Evolutionary conservation across 2,329 filamentous ascomycete species (phyloP).

Genomic region (Lasiodiplodia sp.): DNA sequence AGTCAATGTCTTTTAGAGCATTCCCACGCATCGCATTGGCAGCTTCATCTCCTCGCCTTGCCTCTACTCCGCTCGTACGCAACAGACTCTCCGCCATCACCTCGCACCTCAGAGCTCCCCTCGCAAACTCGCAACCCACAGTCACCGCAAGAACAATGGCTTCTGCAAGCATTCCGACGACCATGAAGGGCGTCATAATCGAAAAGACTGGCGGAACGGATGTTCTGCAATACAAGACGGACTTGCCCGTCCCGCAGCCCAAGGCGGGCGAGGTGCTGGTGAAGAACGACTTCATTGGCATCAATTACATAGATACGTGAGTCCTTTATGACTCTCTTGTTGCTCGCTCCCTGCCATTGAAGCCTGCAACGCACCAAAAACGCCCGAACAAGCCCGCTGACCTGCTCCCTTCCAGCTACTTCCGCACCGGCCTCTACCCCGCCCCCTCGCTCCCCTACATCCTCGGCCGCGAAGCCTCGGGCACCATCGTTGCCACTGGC

Average conservation of each 20-base stretch:
- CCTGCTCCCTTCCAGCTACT: conserved; percentile 64
- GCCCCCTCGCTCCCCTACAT: conserved; percentile 73
- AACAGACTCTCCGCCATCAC: conserved; percentile 17
- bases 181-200: conserved; percentile 77
- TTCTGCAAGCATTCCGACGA: conserved; percentile 63
- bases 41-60: not conserved
- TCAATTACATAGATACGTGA: conserved; percentile 89
- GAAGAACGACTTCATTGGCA: conserved; percentile 78
- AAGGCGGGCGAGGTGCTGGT: conserved; percentile 78
- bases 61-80: conserved; percentile 1
- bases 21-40: conserved; percentile 18
- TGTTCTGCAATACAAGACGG: conserved; percentile 73
- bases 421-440: conserved; percentile 82
- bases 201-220: conserved; percentile 76
- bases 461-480: conserved; percentile 81
- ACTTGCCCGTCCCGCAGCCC: conserved; percentile 73
- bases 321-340: conserved; percentile 32
- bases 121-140: not conserved
- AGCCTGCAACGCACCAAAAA: not conserved
- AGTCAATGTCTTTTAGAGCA: conserved; percentile 10
- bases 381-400: not conserved
- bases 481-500: conserved; percentile 69
- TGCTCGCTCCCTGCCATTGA: not conserved
- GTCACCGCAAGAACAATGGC: conserved; percentile 44
- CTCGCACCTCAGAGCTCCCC: conserved; percentile 14